Evolutionary conservation across 352 stramenopile genomes (phyloP).

Genomic region (Phytophthora quininea): DNA sequence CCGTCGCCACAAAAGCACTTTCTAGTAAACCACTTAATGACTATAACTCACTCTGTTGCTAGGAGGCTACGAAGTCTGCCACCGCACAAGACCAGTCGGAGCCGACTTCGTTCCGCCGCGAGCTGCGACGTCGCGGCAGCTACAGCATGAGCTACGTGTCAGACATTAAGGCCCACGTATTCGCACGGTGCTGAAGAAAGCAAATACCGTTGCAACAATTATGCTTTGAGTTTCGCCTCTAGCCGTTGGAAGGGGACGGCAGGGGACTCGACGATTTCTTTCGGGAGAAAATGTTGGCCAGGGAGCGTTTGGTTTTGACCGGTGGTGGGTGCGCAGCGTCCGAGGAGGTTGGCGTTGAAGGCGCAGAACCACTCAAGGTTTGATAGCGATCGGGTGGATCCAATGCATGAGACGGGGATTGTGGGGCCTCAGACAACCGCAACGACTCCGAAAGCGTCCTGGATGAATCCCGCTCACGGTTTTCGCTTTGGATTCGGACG

Average conservation of each 20-base stretch:
- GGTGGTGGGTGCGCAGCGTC: conserved; percentile 10
- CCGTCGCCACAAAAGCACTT: neutral
- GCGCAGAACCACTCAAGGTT: conserved; percentile 19
- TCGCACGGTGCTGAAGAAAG: conserved; percentile 54
- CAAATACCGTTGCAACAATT: neutral
- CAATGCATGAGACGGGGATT: conserved; percentile 8
- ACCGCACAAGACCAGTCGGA: conserved; percentile 20
- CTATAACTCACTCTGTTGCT: neutral
- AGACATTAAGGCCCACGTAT: conserved; percentile 89
- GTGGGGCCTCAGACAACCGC: conserved; percentile 9
- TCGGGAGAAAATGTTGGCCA: conserved; percentile 42
- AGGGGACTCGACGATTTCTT: conserved; percentile 32
- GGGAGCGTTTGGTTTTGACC: conserved; percentile 28
- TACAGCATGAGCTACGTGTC: conserved; percentile 90
- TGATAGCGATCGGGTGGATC: conserved; percentile 15
- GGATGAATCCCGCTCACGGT: neutral
- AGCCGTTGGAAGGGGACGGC: conserved; percentile 9
- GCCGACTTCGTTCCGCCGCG: conserved; percentile 78
- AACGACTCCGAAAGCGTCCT: conserved; percentile 3
- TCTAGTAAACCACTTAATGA: neutral
- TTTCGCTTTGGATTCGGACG: neutral
- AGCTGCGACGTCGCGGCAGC: conserved; percentile 81
- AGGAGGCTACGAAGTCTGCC: conserved; percentile 38
- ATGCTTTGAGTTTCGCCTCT: neutral
- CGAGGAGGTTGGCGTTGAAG: conserved; percentile 21